These are phyloP conservation scores for Crithidia brevicula DNA, from an alignment of 208 protist species.

Conservation along the genomic window DNA sequence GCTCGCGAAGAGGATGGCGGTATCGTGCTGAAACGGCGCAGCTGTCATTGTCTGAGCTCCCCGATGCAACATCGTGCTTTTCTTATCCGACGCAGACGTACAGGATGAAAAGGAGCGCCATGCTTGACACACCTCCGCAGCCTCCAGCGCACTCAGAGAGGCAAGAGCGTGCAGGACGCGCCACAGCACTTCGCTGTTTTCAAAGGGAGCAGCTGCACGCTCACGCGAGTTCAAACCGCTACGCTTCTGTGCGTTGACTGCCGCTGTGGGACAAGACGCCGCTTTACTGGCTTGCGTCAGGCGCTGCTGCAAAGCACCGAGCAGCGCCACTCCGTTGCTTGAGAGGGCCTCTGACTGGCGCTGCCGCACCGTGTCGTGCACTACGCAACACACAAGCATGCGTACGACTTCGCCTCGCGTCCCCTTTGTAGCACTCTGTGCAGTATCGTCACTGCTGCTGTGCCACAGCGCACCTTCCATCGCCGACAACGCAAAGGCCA, in stretches of 20 bases:
- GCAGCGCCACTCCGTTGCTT: constrained; percentile 1
- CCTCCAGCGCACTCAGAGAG: constrained; percentile 5
- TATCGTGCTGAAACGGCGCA: no score
- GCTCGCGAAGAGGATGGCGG: no score
- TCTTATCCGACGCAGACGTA: no score
- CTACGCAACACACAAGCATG: background rate
- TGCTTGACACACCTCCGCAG: constrained; percentile 23
- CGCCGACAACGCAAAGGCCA: background rate
- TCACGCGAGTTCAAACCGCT: no score
- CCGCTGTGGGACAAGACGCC: no score
- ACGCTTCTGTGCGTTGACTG: no score
- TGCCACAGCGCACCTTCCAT: background rate
- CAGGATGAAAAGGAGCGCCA: constrained; percentile 9
- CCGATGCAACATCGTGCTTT: background rate
- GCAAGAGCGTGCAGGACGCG: constrained; percentile 13
- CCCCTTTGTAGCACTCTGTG: no score
- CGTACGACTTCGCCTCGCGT: no score
- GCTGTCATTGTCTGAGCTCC: background rate
- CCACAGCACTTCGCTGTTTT: background rate
- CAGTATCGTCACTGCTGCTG: background rate
- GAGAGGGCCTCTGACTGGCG: constrained; percentile 20
- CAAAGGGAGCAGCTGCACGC: constrained; percentile 4
- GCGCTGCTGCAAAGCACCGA: constrained; percentile 2
- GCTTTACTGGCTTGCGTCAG: no score
- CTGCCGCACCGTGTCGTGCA: constrained; percentile 2